Percentiles rank a stretch among this genome's conserved stretches.
Evolutionary conservation across 371 early-diverging fungal species (phyloP).

Genomic region (Mucor indicus): DNA sequence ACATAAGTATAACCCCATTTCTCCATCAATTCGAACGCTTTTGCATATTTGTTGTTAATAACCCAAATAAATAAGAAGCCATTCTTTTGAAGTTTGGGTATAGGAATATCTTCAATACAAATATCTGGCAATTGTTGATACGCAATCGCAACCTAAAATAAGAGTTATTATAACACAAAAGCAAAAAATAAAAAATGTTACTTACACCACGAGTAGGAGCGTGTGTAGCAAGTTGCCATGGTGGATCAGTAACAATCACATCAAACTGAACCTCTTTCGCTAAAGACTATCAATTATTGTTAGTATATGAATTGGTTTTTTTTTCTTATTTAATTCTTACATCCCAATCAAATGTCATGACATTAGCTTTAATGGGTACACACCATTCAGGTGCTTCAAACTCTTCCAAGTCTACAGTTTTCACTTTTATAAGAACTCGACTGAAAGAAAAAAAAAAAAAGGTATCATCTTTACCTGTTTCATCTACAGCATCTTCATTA

Average conservation of each 20-base stretch:
- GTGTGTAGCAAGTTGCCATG: constrained; percentile 95
- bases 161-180: no score
- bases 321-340: constrained; percentile 32
- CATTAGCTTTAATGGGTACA: constrained; percentile 91
- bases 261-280: constrained; percentile 85
- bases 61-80: constrained; percentile 96
- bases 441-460: background rate
- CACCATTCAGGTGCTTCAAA: constrained; percentile 93
- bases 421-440: background rate
- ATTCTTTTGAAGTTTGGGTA: constrained; percentile 76
- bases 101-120: constrained; percentile 88
- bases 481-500: constrained; percentile 31
- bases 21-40: constrained; percentile 89
- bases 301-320: constrained; percentile 2
- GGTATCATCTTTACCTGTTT: constrained; percentile 15
- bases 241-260: constrained; percentile 92
- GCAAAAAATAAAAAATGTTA: no score
- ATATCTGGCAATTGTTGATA: constrained; percentile 93
- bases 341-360: constrained; percentile 92
- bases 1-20: constrained; percentile 93
- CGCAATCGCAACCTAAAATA: constrained; percentile 78
- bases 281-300: constrained; percentile 66
- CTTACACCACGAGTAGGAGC: constrained; percentile 85
- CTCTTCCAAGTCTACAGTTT: constrained; percentile 66
- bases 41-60: constrained; percentile 93